Evolutionary conservation across 2,329 filamentous ascomycete genomes (phyloP), one percentile per base, ranked within the genome.

Genomic region (Neonectria faginata): DNA sequence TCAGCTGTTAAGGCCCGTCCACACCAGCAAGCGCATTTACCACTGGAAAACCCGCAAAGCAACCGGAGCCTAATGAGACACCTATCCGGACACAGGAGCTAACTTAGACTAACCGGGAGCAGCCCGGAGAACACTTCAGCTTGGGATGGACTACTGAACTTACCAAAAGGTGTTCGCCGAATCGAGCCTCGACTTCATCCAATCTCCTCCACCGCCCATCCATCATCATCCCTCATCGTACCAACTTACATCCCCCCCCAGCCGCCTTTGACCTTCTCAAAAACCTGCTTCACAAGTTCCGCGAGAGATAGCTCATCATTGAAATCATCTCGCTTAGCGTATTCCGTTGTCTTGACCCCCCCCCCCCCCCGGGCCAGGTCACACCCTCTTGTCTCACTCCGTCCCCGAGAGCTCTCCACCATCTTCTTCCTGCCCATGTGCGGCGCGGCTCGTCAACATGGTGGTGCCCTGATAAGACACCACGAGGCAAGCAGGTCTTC

Each of bases 311-410:
- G 66, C 44, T 45, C 16, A 29, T 31, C 51, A 33, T 25, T 25
- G 25, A 16, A 16, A 56, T 57, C 66, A 64, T 67, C 60, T 67
- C 55, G 60, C 59, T 67, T 66, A 67, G 22, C 36, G 56, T 50
- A 11, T 50, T 22, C 25, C 53, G 18, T 41, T 53, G 51, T 66
- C 57, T 42, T 56, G 59, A 69, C 55, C 58, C 61, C 25, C 41
- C 57, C 59, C 55, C 58, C 61, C 25, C 41, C 57, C 59, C 53
- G 50, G 41, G 66, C 60, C 58, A 42, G 44, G 44, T 50, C 60
- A 60, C 45, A 52, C 39, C 29, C 50, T 48, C 60, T 44, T 47
- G 56, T 36, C 53, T 47, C 14, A 47, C 42, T n/a, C 36, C 41
- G 20, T 25, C 39, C 16, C n/a, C 41, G 39, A 25, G 7, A n/a